These are phyloP conservation scores for Phytophthora melonis DNA, from an alignment of 352 stramenopile species.

Conservation along the genomic window DNA sequence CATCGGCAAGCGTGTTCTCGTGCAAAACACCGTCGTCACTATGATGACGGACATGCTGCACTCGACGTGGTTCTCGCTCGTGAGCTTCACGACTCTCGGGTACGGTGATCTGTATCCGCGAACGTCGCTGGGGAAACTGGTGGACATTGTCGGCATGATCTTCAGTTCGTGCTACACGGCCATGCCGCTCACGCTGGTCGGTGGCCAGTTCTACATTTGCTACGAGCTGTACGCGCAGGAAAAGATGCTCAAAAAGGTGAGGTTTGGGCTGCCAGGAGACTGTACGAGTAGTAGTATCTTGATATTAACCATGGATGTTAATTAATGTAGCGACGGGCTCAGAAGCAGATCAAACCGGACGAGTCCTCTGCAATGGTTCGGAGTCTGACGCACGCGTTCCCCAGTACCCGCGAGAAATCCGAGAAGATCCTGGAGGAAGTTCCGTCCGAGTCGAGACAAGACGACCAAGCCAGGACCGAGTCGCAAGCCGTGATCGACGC, in stretches of 20 bases:
- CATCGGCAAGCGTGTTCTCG: slow-evolving; percentile 43
- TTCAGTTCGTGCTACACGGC: slow-evolving; percentile 68
- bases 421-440: neutral
- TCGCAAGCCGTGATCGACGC: neutral
- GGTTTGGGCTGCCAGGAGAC: neutral
- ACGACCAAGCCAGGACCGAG: neutral
- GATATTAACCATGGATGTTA: neutral
- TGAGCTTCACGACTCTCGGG: slow-evolving; percentile 61
- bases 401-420: neutral
- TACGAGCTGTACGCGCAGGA: slow-evolving; percentile 59
- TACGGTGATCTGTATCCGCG: slow-evolving; percentile 59
- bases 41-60: slow-evolving; percentile 57
- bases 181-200: slow-evolving; percentile 70
- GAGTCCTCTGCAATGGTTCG: neutral
- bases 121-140: slow-evolving; percentile 51
- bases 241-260: slow-evolving; percentile 40
- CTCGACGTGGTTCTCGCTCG: slow-evolving; percentile 59
- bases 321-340: slow-evolving; percentile 5
- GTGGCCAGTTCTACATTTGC: slow-evolving; percentile 67
- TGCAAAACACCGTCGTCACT: slow-evolving; percentile 47
- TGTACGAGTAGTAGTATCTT: too few species aligned
- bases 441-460: neutral
- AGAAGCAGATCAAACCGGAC: slow-evolving; percentile 18
- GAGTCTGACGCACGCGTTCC: slow-evolving; percentile 16
- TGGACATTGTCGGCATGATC: slow-evolving; percentile 59